A percentile compares a stretch with the other conserved stretches of the same genome.
These are phyloP conservation scores for Serendipita sp. DNA, from an alignment of 768 basidiomycete genomes.

Conservation along the genomic window DNA sequence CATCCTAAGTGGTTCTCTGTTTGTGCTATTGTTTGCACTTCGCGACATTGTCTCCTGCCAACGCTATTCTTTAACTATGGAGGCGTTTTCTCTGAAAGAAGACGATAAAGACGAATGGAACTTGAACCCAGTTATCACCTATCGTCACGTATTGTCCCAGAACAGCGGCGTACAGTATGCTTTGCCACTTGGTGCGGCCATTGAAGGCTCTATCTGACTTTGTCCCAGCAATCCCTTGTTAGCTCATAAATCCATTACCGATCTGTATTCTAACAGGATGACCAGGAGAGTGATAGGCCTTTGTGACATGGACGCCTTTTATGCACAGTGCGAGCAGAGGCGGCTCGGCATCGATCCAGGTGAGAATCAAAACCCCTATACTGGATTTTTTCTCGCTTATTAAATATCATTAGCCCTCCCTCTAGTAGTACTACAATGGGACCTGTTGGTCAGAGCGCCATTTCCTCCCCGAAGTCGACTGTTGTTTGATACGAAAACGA, in stretches of 20 bases:
- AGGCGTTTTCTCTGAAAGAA: background rate
- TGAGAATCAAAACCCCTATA: constrained; percentile 17
- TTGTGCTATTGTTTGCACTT: background rate
- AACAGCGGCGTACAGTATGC: constrained; percentile 43
- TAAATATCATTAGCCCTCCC: constrained; percentile 28
- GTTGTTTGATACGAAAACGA: background rate
- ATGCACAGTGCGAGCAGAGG: constrained; percentile 72
- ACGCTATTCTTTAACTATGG: background rate
- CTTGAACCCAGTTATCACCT: constrained; percentile 54
- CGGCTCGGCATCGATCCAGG: constrained; percentile 45
- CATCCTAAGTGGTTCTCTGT: no score
- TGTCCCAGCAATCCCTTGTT: constrained; percentile 45
- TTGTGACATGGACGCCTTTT: constrained; percentile 65
- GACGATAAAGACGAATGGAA: constrained; percentile 21
- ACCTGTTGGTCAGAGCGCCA: constrained; percentile 28
- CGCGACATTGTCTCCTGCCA: background rate
- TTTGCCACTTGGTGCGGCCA: no score
- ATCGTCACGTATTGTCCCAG: constrained; percentile 57
- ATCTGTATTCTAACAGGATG: background rate
- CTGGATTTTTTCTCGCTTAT: constrained; percentile 18
- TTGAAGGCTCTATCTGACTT: background rate
- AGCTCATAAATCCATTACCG: constrained; percentile 23
- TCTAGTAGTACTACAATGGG: constrained; percentile 80
- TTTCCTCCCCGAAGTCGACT: background rate
- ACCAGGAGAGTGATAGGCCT: constrained; percentile 40